Evolutionary conservation across 495 filamentous ascomycete species (phyloP).

Genomic region (Poronia punctata): DNA sequence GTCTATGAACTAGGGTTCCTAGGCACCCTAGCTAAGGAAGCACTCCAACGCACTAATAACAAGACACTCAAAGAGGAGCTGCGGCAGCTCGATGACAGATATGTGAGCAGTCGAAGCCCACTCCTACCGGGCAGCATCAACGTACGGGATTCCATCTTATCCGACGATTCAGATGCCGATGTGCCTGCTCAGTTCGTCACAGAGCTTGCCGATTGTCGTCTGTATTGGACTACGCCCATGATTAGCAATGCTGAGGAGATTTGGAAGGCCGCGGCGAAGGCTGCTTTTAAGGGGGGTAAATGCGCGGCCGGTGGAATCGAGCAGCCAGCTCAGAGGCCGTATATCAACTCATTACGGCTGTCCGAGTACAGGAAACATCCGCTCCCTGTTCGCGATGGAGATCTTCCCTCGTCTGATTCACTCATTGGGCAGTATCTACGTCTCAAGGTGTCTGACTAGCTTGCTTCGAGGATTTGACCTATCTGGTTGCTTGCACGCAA

Average conservation of each 20-base stretch:
- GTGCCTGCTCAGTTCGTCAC: slow-evolving; percentile 36
- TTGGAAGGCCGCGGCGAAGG: slow-evolving; percentile 29
- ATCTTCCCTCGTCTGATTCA: background rate
- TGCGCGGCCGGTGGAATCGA: slow-evolving; percentile 11
- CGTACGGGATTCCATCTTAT: slow-evolving; percentile 4
- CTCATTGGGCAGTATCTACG: slow-evolving; percentile 3
- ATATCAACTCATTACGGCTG: background rate
- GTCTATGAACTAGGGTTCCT: slow-evolving; percentile 12
- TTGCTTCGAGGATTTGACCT: no score
- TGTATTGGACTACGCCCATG: slow-evolving; percentile 36
- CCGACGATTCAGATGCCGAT: slow-evolving; percentile 5
- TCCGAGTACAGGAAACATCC: slow-evolving; percentile 3
- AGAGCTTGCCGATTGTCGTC: slow-evolving; percentile 37
- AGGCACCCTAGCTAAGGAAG: background rate
- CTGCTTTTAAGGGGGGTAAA: slow-evolving; percentile 8
- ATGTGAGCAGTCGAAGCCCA: slow-evolving; percentile 1
- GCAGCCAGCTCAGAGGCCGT: background rate
- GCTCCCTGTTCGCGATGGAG: background rate
- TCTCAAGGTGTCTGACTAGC: slow-evolving; percentile 7
- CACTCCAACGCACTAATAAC: background rate
- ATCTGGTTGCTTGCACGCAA: no score
- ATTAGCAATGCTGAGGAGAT: slow-evolving; percentile 29
- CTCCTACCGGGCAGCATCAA: slow-evolving; percentile 1
- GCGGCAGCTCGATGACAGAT: slow-evolving; percentile 1
- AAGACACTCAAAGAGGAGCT: background rate